A percentile compares a stretch with the other conserved stretches of the same genome.
Conservation (phyloP, 495 filamentous ascomycete species). For the Xeromyces bisporus region DNA sequence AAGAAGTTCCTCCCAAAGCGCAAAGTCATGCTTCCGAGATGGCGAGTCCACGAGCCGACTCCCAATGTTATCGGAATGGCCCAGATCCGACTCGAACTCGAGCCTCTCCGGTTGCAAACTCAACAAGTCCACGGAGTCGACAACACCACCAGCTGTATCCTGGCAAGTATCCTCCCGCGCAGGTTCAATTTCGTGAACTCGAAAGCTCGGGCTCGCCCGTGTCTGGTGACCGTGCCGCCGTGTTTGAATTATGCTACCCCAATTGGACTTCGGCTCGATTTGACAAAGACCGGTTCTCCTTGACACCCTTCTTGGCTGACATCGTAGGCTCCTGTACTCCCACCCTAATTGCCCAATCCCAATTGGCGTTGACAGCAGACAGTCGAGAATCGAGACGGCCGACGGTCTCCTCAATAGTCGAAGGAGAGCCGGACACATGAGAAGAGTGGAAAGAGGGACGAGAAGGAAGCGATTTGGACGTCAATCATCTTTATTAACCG, state of each 20-base stretch:
- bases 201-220: constrained; percentile 7
- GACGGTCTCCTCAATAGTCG: constrained; percentile 37
- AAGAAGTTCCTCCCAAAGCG: constrained; percentile 49
- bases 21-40: constrained; percentile 31
- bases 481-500: constrained; percentile 14
- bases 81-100: constrained; percentile 38
- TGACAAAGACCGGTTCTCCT: constrained; percentile 1
- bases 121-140: not conserved
- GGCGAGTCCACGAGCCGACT: constrained; percentile 38
- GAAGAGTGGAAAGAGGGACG: constrained; percentile 9
- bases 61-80: constrained; percentile 17
- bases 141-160: not conserved
- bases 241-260: too few relatives aligned
- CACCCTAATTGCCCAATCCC: constrained; percentile 23
- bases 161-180: not conserved
- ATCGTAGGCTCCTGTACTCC: constrained; percentile 15
- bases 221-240: not conserved
- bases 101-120: constrained; percentile 17
- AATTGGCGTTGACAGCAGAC: constrained; percentile 19
- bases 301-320: constrained; percentile 9
- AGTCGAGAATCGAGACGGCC: constrained; percentile 31
- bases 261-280: not conserved
- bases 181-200: constrained; percentile 3
- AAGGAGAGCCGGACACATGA: constrained; percentile 38
- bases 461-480: constrained; percentile 4